Conservation (phyloP, 169 alveolate genomes). For the Cryptosporidium parvum region DNA sequence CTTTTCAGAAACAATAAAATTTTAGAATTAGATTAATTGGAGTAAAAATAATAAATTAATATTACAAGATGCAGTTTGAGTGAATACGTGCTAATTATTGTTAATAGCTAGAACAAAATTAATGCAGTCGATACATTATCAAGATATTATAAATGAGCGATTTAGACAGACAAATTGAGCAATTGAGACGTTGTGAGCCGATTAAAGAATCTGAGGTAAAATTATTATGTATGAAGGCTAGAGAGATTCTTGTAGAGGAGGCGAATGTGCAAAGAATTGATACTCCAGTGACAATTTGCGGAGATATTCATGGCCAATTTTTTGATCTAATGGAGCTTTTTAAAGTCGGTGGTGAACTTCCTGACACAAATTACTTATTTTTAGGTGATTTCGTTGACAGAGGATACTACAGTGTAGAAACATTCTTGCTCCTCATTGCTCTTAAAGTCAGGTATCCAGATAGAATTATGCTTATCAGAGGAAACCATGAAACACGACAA, state of each 20-base stretch:
- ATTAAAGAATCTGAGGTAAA: slow-evolving; percentile 96
- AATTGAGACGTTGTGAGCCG: slow-evolving; percentile 92
- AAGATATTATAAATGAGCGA: slow-evolving; percentile 79
- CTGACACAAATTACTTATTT: slow-evolving; percentile 95
- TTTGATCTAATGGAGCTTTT: slow-evolving; percentile 94
- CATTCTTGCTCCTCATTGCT: slow-evolving; percentile 96
- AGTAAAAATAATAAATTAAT: neutral
- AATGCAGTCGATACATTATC: neutral
- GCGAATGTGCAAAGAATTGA: slow-evolving; percentile 95
- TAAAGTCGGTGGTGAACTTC: slow-evolving; percentile 91
- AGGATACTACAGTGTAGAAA: slow-evolving; percentile 98
- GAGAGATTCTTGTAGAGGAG: slow-evolving; percentile 96
- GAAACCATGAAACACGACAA: slow-evolving; percentile 98
- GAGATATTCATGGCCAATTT: slow-evolving; percentile 98
- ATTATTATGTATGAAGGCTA: slow-evolving; percentile 95
- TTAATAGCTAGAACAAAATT: neutral
- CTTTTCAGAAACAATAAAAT: neutral
- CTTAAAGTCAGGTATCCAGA: slow-evolving; percentile 97
- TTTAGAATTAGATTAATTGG: neutral
- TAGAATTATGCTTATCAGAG: slow-evolving; percentile 96
- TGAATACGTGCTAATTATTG: neutral
- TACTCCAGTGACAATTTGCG: slow-evolving; percentile 98
- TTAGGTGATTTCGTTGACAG: slow-evolving; percentile 99
- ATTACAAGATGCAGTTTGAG: slow-evolving; percentile 7
- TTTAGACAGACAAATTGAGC: slow-evolving; percentile 92